Evolutionary conservation across 2,329 filamentous ascomycete genomes (phyloP).

Genomic region (Xylariaceae sp.): DNA sequence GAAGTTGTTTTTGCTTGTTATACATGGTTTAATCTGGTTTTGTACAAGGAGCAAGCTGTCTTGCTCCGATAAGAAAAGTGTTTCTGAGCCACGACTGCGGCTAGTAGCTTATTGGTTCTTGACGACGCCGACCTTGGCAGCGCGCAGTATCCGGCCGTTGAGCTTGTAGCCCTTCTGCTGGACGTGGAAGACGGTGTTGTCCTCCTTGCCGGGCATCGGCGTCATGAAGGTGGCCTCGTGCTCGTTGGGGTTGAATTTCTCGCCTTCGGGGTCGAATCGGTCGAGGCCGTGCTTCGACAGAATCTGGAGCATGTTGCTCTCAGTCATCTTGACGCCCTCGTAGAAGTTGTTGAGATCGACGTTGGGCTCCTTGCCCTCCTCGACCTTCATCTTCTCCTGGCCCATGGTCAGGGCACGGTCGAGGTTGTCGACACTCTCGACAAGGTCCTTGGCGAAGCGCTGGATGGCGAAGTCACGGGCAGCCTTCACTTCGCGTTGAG

Average conservation of each 20-base stretch:
- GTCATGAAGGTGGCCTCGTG: constrained; percentile 97
- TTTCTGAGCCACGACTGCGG: neutral
- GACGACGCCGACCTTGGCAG: constrained; percentile 93
- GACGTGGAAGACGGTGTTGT: constrained; percentile 83
- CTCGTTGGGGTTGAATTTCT: constrained; percentile 93
- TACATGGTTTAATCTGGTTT: constrained; percentile 23
- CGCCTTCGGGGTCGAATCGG: constrained; percentile 73
- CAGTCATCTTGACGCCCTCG: constrained; percentile 92
- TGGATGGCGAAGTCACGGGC: constrained; percentile 93
- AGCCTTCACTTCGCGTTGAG: constrained; percentile 78
- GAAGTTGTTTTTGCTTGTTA: constrained; percentile 22
- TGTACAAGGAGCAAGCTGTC: constrained; percentile 23
- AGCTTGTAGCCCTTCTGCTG: constrained; percentile 95
- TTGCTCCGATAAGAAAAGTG: constrained; percentile 7
- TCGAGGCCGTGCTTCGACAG: constrained; percentile 92
- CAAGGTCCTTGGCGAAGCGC: constrained; percentile 88
- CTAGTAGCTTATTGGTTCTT: constrained; percentile 55
- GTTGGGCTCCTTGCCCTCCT: constrained; percentile 26
- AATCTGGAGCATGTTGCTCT: constrained; percentile 78
- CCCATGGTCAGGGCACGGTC: constrained; percentile 85
- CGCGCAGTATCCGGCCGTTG: constrained; percentile 82
- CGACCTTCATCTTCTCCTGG: constrained; percentile 61
- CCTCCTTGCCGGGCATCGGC: constrained; percentile 78
- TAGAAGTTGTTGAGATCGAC: constrained; percentile 76
- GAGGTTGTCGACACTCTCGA: constrained; percentile 95